Evolutionary conservation across 495 filamentous ascomycete genomes (phyloP).

Genomic region (Pyrenopolyporus hunteri): DNA sequence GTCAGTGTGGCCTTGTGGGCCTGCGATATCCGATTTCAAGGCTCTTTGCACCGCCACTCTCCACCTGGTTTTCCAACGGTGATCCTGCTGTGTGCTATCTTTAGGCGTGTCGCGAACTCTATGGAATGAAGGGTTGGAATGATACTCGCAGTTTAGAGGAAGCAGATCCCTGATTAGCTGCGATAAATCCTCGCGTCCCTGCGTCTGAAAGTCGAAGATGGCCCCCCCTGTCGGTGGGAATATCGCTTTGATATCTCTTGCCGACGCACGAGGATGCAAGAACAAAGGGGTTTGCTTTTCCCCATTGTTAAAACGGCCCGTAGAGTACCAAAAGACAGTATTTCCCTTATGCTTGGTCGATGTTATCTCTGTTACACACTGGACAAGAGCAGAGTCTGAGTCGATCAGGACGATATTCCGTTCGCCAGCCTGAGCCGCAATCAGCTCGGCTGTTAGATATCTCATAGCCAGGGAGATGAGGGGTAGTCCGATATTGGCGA

Average conservation of each 20-base stretch:
- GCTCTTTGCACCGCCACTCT: conserved; percentile 31
- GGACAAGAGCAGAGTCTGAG: conserved; percentile 42
- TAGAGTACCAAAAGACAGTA: conserved; percentile 18
- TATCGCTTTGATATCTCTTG: conserved; percentile 37
- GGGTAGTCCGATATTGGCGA: neutral
- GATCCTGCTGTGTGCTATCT: neutral
- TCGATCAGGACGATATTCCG: conserved; percentile 41
- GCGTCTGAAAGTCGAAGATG: conserved; percentile 44
- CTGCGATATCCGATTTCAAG: neutral
- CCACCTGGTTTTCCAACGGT: conserved; percentile 23
- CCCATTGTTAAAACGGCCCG: conserved; percentile 17
- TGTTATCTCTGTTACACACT: conserved; percentile 38
- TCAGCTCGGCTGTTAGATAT: conserved; percentile 34
- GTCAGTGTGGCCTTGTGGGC: neutral
- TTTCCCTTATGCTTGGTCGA: neutral
- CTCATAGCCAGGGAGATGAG: conserved; percentile 34
- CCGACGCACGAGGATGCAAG: conserved; percentile 35
- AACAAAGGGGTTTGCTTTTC: conserved; percentile 2
- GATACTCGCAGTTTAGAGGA: conserved; percentile 37
- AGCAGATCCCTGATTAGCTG: conserved; percentile 27
- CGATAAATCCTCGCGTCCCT: conserved; percentile 30
- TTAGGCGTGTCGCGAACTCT: neutral
- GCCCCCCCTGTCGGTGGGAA: conserved; percentile 30
- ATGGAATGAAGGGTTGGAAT: conserved; percentile 15
- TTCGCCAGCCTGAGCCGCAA: conserved; percentile 8